A percentile compares a stretch with the other conserved stretches of the same genome.
Evolutionary conservation across 2,329 filamentous ascomycete genomes (phyloP).

Genomic region (Alternaria sp.): DNA sequence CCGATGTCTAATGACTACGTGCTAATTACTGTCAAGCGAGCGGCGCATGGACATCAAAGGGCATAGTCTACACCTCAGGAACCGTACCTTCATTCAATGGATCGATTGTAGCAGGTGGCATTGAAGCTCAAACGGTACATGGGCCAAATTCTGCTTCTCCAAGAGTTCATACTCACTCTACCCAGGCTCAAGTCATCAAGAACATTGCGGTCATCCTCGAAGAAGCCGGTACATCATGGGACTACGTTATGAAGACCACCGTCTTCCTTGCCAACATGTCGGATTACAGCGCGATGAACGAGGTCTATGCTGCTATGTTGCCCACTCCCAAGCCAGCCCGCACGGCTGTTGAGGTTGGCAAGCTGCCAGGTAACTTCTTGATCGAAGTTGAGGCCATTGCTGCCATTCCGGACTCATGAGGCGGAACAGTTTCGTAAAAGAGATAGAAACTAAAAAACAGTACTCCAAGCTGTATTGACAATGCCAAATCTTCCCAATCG

Average conservation of each 20-base stretch:
- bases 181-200: slow-evolving; percentile 42
- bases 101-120: slow-evolving; percentile 33
- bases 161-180: neutral
- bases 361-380: slow-evolving; percentile 38
- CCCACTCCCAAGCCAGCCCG: slow-evolving; percentile 39
- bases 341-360: slow-evolving; percentile 40
- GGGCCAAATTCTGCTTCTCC: accelerated
- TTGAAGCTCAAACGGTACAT: slow-evolving; percentile 34
- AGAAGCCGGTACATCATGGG: slow-evolving; percentile 43
- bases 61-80: slow-evolving; percentile 41
- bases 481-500: neutral
- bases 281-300: slow-evolving; percentile 44
- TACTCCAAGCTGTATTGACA: too few relatives aligned
- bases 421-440: too few relatives aligned
- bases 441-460: neutral
- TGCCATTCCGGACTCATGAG: slow-evolving; percentile 33
- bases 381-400: slow-evolving; percentile 44
- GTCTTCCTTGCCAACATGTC: slow-evolving; percentile 43
- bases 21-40: slow-evolving; percentile 20
- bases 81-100: slow-evolving; percentile 39
- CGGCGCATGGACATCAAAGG: slow-evolving; percentile 40
- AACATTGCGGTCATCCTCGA: slow-evolving; percentile 39
- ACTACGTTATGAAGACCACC: slow-evolving; percentile 44
- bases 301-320: slow-evolving; percentile 40
- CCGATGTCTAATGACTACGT: neutral